Evolutionary conservation across 352 stramenopile genomes (phyloP), one percentile per base, ranked within the genome.

Genomic region (Globisporangium megalacanthum): DNA sequence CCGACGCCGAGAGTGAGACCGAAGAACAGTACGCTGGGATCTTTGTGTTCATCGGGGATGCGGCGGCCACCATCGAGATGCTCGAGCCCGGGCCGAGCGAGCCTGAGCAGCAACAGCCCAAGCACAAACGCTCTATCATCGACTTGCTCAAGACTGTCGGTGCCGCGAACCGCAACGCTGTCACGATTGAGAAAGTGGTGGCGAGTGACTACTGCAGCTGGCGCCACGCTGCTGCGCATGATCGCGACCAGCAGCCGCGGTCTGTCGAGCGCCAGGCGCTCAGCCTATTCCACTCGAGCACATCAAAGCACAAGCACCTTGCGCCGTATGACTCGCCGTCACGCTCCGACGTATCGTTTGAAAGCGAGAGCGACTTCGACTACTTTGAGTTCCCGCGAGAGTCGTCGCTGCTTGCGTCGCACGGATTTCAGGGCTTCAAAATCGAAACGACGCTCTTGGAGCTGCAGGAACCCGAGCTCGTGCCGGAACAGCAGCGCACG

Each of bases 161-260:
- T 9, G 39, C 49, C 31, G 22, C 58, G 6, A 36, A 31, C 1
- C 6, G 17, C 20, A 13, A 17, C 1, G 52, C 58, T 9, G 46
- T 50, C 4, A 13, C 44, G 3, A 20, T 62, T 8, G 57, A 67
- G 55, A 64, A 59, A 41, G 50, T 70, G 36, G 60, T 70, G 7
- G 61, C 64, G 22, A 70, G 64, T 17, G 61, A 70, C 60, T 70
- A 68, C 33, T 70, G 60, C 49, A 60, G 51, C 37, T 68, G 64
- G 64, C 51, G 56, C 10, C 25, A 51, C 13, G 42, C 46, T 11
- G 42, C 46, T 8, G 49, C 20, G 15, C 57, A 19, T 15, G 22
- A 31, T 1, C 41, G 39, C 19, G 35, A 56, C 8, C n/a, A 20
- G n/a, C 29, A 55, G 35, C 44, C 44, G 2, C 17, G 47, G 37